These are phyloP conservation scores for Oldenlandia corymbosa DNA, from an alignment of 257 asterid genomes.

Conservation along the genomic window DNA sequence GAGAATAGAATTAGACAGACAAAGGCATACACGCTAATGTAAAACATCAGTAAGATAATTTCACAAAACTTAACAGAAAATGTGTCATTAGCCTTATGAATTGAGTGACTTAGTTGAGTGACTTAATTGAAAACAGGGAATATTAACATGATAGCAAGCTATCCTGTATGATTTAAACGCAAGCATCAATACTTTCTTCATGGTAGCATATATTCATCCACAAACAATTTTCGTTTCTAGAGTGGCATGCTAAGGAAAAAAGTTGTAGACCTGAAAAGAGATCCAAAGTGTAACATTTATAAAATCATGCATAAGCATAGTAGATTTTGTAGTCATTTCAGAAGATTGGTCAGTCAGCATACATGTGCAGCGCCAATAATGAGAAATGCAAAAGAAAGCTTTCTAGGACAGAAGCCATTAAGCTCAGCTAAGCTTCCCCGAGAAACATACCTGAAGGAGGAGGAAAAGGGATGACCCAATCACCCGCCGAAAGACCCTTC, in stretches of 20 bases:
- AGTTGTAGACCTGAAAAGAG: not conserved
- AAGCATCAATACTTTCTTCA: not conserved
- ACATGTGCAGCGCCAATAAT: too few species aligned
- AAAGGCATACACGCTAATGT: not conserved
- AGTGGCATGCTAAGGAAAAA: not conserved
- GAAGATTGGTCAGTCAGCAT: not conserved
- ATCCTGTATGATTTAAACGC: not conserved
- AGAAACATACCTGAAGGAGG: conserved; percentile 68
- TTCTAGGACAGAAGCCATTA: not conserved
- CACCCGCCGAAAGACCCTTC: conserved; percentile 56
- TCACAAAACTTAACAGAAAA: not conserved
- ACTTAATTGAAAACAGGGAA: not conserved
- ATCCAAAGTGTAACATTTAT: not conserved
- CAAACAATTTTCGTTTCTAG: not conserved
- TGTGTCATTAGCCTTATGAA: not conserved
- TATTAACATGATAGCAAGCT: not conserved
- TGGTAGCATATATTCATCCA: not conserved
- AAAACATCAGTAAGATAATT: not conserved
- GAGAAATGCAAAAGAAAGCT: too few species aligned
- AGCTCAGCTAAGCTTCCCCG: not conserved
- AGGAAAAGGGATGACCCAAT: conserved; percentile 94
- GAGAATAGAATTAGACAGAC: not conserved
- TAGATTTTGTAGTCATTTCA: not conserved
- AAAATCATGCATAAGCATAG: not conserved
- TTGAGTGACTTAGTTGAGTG: too few species aligned